Base-by-base conservation (phyloP, 2,329 filamentous ascomycete genomes). In the Aspergillus sp. region DNA sequence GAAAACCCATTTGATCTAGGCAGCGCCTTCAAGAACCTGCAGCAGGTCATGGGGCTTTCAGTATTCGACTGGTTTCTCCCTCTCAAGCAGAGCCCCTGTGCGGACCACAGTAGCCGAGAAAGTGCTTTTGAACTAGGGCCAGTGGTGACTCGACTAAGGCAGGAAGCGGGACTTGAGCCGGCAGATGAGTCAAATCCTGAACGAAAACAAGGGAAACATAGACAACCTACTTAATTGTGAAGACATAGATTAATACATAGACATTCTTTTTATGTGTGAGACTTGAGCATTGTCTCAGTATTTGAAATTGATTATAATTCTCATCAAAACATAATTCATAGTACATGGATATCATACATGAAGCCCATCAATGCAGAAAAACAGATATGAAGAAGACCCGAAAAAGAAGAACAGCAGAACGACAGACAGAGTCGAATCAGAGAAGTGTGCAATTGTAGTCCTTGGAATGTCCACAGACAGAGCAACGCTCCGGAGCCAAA, bases 1-100 rank as follows among this genome's bases (percentile, higher is more conserved):
- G 84, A 93, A 54, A 95, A 95, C 53, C 88, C 89, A 0, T 98
- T 89, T 83, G 81, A 95, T 55, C 70, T 93, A 1, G 88, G 86
- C 2, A 70, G 64, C 28, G 68, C 69, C 7, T 74, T 78, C 49
- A 68, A 73, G 27, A 97, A 97, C 59, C 84, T 90, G 69, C 79
- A 81, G 51, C 78, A 84, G 10, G 80, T 96, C 26, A 89, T 98
- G 83, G 91, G 91, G 0, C 68, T 77, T 37, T 78, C 69, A 13
- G 51, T 82, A 2, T 48, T 84, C 10, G 86, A 95, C 47, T 97
- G 90, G 90, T 59, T 95, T 9, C 67, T 95, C 1, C 91, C 91
- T 0, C 63, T 95, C 30, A 80, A 74, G 44, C 75, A 79, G 46
- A 89, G 86, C 5, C 91, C 91, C 0, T 91, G 86, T 62, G 77